phyloP scores from a whole-genome alignment of 192 early-diverging fungal genomes.

The Allomyces javanicus region DNA sequence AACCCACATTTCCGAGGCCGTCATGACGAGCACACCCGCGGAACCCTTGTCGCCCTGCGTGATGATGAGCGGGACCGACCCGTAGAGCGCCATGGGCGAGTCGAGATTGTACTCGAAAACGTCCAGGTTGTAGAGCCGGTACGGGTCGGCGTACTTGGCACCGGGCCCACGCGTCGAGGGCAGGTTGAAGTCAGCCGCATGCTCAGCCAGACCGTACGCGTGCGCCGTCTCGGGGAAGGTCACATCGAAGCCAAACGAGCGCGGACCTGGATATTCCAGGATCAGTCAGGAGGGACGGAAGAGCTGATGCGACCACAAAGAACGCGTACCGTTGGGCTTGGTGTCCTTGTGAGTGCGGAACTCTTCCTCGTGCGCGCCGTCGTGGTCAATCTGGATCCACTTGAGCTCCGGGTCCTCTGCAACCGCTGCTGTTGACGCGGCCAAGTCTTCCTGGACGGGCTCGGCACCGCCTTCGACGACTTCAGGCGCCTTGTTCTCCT shows the following conservation, averaged over 20 bases:
- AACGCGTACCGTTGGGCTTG: slow-evolving; percentile 55
- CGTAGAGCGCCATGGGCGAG: slow-evolving; percentile 93
- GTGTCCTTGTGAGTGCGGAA: slow-evolving; percentile 72
- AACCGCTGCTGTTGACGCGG: slow-evolving; percentile 6
- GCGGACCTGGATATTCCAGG: slow-evolving; percentile 42
- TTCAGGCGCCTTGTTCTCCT: neutral
- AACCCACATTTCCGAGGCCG: slow-evolving; percentile 94
- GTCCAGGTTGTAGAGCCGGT: slow-evolving; percentile 90
- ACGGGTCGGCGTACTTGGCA: slow-evolving; percentile 76
- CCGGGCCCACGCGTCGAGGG: slow-evolving; percentile 56
- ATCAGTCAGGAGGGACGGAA: neutral
- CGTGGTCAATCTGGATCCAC: slow-evolving; percentile 4
- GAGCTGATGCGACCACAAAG: neutral
- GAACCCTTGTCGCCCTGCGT: slow-evolving; percentile 57
- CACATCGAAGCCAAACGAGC: slow-evolving; percentile 85
- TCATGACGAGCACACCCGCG: slow-evolving; percentile 77
- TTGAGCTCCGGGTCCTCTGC: slow-evolving; percentile 4
- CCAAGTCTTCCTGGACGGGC: slow-evolving; percentile 11
- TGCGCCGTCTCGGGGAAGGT: slow-evolving; percentile 64
- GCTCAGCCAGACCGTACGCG: slow-evolving; percentile 93
- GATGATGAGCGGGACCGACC: slow-evolving; percentile 82
- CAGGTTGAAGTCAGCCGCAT: slow-evolving; percentile 66
- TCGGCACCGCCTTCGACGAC: neutral
- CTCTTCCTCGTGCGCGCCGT: slow-evolving; percentile 57
- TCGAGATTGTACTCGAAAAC: slow-evolving; percentile 94